phyloP scores from a whole-genome alignment of 441 rosid species.

The Cnidoscolus chayamansa region DNA sequence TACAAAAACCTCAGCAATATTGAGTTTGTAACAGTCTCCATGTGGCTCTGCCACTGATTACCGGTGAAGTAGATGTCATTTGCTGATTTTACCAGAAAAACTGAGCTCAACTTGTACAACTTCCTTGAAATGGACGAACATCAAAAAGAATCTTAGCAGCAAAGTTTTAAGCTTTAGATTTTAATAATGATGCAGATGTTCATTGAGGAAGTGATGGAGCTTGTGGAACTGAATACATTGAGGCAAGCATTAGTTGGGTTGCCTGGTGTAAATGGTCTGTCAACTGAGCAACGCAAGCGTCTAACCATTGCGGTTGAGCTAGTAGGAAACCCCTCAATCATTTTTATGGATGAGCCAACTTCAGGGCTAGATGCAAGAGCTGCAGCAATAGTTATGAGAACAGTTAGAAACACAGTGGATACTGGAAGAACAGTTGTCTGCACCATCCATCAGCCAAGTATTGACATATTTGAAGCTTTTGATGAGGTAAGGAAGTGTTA shows the following conservation, averaged over 20 bases:
- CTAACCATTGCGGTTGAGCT: conserved; percentile 45
- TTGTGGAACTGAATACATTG: conserved; percentile 35
- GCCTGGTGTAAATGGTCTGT: conserved; percentile 41
- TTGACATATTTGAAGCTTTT: conserved; percentile 24
- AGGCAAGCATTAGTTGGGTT: conserved; percentile 41
- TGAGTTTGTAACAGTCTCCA: too few species aligned
- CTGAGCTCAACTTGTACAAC: background rate
- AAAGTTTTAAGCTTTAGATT: background rate
- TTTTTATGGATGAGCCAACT: conserved; percentile 50
- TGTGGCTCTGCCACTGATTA: too few species aligned
- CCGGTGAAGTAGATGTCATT: background rate
- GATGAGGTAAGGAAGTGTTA: conserved; percentile 19
- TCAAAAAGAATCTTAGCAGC: too few species aligned
- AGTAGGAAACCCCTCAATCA: conserved; percentile 44
- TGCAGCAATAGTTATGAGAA: conserved; percentile 48
- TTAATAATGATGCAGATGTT: conserved; percentile 32
- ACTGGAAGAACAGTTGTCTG: conserved; percentile 48
- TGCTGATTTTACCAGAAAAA: background rate
- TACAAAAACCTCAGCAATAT: too few species aligned
- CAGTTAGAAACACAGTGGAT: conserved; percentile 46
- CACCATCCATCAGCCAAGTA: conserved; percentile 48
- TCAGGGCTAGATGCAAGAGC: conserved; percentile 52
- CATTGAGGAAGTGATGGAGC: conserved; percentile 40
- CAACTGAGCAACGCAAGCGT: conserved; percentile 46
- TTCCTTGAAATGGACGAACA: background rate